Conservation (phyloP, 148 eudicot species). For the Nepenthes mirabilis region DNA sequence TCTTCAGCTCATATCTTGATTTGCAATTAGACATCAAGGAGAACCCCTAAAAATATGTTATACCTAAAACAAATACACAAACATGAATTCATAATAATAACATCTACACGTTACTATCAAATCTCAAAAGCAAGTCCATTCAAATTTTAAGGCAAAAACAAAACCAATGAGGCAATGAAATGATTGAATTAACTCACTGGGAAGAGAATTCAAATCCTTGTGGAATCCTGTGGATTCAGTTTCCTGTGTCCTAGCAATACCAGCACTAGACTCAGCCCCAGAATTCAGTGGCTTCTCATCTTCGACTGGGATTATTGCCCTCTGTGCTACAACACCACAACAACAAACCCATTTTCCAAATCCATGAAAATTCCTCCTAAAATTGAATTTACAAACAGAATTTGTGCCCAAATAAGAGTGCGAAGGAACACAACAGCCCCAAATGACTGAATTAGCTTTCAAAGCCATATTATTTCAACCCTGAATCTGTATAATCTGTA, state of each 20-base stretch:
- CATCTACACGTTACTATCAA: background rate
- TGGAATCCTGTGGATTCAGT: conserved; percentile 21
- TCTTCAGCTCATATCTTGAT: too few relatives aligned
- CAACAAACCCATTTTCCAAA: conserved; percentile 23
- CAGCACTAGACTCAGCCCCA: conserved; percentile 12
- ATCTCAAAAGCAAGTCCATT: background rate
- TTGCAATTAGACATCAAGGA: too few relatives aligned
- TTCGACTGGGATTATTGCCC: conserved; percentile 27
- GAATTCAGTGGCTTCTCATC: conserved; percentile 30
- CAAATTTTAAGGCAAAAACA: background rate
- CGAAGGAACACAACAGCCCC: conserved; percentile 22
- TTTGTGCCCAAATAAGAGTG: conserved; percentile 20
- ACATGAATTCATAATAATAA: background rate
- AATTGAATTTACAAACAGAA: conserved; percentile 12
- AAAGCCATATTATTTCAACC: conserved; percentile 20
- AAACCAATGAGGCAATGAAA: background rate
- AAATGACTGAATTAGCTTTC: conserved; percentile 21
- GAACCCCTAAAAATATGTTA: too few relatives aligned
- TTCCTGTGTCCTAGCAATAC: conserved; percentile 8
- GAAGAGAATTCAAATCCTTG: conserved; percentile 36
- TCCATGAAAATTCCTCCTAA: conserved; percentile 17
- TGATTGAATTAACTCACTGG: conserved; percentile 27
- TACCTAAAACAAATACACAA: too few relatives aligned
- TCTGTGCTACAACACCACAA: conserved; percentile 17
- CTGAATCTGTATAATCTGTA: background rate